A percentile compares a stretch with the other conserved stretches of the same genome.
phyloP scores from a whole-genome alignment of 2,329 filamentous ascomycete genomes.

The Fusarium brevicatenulatum region DNA sequence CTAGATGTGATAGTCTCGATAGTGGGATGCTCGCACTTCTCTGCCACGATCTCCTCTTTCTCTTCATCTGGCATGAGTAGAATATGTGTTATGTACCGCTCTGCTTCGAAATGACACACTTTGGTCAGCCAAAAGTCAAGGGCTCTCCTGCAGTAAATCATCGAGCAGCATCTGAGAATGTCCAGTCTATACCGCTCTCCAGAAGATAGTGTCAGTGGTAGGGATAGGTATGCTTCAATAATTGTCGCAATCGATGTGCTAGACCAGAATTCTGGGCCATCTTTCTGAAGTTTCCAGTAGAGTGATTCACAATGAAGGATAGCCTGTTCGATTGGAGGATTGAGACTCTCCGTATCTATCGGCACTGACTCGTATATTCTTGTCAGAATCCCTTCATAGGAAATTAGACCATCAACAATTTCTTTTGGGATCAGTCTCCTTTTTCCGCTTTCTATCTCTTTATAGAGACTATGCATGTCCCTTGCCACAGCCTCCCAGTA shows the following conservation, averaged over 20 bases:
- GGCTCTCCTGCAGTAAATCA: not conserved
- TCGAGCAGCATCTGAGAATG: not conserved
- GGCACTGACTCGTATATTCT: fast-evolving
- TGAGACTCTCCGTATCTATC: not conserved
- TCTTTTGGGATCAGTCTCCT: not conserved
- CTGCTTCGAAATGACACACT: not conserved
- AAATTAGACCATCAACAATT: fast-evolving
- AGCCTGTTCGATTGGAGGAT: fast-evolving
- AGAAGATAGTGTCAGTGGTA: not conserved
- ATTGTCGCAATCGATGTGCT: fast-evolving
- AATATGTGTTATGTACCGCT: fast-evolving
- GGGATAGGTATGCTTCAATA: not conserved
- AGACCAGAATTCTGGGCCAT: fast-evolving
- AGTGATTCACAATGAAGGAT: fast-evolving
- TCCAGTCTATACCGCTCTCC: not conserved
- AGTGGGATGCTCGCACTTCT: not conserved
- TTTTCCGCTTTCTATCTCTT: not conserved
- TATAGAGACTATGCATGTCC: not conserved
- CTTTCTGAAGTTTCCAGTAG: fast-evolving
- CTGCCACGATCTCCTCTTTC: fast-evolving
- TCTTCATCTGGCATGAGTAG: fast-evolving
- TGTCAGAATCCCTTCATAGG: not conserved
- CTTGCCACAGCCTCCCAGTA: not conserved
- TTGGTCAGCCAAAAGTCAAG: not conserved
- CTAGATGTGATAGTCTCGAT: fast-evolving